Conservation (phyloP, 2,329 filamentous ascomycete genomes). For the Aspergillus quadricinctus region DNA sequence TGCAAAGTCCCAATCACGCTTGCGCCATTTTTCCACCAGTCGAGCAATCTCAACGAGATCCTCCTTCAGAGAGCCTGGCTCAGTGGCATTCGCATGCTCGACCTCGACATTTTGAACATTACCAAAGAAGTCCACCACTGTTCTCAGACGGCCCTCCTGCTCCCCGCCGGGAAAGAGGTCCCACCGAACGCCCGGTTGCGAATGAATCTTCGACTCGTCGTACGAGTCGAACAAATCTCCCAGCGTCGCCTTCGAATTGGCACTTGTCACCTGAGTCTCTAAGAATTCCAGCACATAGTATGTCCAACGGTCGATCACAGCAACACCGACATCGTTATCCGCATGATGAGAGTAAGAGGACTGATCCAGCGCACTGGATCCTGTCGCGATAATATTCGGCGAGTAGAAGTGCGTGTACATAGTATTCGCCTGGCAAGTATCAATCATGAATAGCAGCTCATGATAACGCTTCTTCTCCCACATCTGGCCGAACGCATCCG, state of each 20-base stretch:
- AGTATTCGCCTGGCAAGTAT: constrained; percentile 98
- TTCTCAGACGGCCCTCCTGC: constrained; percentile 67
- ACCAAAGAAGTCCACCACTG: constrained; percentile 95
- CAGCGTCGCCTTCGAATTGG: constrained; percentile 81
- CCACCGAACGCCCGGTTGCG: constrained; percentile 84
- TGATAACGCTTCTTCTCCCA: constrained; percentile 99
- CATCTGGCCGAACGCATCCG: constrained; percentile 98
- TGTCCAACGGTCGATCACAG: constrained; percentile 96
- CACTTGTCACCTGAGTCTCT: constrained; percentile 80
- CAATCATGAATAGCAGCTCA: constrained; percentile 99
- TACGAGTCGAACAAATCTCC: constrained; percentile 96
- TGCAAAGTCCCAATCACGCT: constrained; percentile 30
- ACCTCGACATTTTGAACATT: constrained; percentile 97
- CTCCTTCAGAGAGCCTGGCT: constrained; percentile 52
- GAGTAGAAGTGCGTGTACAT: constrained; percentile 99
- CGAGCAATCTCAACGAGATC: constrained; percentile 70
- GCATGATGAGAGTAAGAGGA: constrained; percentile 97
- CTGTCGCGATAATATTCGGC: constrained; percentile 95
- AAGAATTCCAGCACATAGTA: constrained; percentile 98
- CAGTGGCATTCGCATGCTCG: constrained; percentile 57
- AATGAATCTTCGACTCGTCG: constrained; percentile 91
- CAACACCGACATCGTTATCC: constrained; percentile 95
- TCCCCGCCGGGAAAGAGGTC: constrained; percentile 90
- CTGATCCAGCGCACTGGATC: constrained; percentile 92
- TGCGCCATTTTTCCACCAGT: constrained; percentile 52